A percentile compares a stretch with the other conserved stretches of the same genome.
Conservation (phyloP, 2,329 filamentous ascomycete species). For the Chalara sp. region DNA sequence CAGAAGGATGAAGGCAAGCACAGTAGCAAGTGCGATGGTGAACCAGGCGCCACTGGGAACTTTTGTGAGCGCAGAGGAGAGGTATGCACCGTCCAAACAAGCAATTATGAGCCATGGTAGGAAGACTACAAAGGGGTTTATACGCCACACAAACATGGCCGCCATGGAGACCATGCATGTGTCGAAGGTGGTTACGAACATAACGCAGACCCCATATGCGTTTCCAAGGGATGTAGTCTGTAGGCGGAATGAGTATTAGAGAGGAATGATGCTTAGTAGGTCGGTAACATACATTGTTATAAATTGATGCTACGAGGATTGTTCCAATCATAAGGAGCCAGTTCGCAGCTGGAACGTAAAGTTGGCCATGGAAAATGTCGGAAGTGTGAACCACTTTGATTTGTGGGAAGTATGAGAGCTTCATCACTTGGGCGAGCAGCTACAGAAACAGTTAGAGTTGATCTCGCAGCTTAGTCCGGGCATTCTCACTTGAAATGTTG, state of each 20-base stretch:
- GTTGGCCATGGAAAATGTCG: constrained; percentile 61
- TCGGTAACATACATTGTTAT: constrained; percentile 50
- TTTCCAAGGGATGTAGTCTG: constrained; percentile 62
- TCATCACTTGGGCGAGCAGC: constrained; percentile 65
- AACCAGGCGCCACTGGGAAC: constrained; percentile 75
- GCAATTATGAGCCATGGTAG: constrained; percentile 57
- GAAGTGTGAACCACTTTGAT: constrained; percentile 68
- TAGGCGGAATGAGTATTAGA: neutral
- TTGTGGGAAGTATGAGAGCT: constrained; percentile 66
- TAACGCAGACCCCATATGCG: constrained; percentile 60
- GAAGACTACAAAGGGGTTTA: constrained; percentile 52
- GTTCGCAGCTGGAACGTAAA: constrained; percentile 69
- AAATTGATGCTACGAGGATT: constrained; percentile 64
- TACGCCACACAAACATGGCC: constrained; percentile 64
- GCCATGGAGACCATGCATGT: constrained; percentile 68
- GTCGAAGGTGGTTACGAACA: constrained; percentile 71
- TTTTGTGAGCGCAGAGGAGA: constrained; percentile 64
- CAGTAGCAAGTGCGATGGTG: constrained; percentile 55
- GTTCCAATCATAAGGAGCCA: constrained; percentile 71
- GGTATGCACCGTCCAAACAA: constrained; percentile 59
- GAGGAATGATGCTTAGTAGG: neutral
- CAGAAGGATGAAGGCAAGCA: constrained; percentile 58
- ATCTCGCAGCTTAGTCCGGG: neutral
- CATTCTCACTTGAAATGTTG: constrained; percentile 53
- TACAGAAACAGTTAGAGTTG: constrained; percentile 24